Evolutionary conservation across 768 basidiomycete genomes (phyloP).

Genomic region (Boletus vermiculosoides): DNA sequence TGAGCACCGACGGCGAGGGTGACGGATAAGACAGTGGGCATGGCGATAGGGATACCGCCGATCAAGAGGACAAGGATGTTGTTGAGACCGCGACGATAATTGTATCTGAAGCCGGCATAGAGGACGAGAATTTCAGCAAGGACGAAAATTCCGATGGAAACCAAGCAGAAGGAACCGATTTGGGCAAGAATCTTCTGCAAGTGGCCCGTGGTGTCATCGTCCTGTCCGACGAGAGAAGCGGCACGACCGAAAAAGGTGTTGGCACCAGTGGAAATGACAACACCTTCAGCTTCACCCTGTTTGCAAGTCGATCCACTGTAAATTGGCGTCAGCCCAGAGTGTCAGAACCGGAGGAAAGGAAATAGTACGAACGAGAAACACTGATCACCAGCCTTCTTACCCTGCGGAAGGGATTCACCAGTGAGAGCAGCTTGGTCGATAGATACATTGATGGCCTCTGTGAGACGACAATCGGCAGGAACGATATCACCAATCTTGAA

Average conservation of each 20-base stretch:
- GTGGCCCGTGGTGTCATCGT: slow-evolving; percentile 97
- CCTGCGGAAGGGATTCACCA: slow-evolving; percentile 91
- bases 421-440: slow-evolving; percentile 99
- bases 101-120: slow-evolving; percentile 88
- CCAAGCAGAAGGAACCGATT: slow-evolving; percentile 96
- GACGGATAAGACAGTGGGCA: slow-evolving; percentile 98
- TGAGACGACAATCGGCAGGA: slow-evolving; percentile 95
- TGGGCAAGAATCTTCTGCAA: slow-evolving; percentile 98
- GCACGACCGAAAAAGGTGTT: slow-evolving; percentile 99
- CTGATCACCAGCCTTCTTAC: slow-evolving; percentile 92
- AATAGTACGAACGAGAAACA: slow-evolving; percentile 87
- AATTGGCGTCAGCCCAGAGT: background rate
- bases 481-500: slow-evolving; percentile 99
- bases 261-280: slow-evolving; percentile 96
- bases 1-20: slow-evolving; percentile 98
- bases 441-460: slow-evolving; percentile 94
- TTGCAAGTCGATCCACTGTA: slow-evolving; percentile 93
- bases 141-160: slow-evolving; percentile 95
- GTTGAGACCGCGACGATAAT: slow-evolving; percentile 92
- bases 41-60: slow-evolving; percentile 99
- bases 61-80: slow-evolving; percentile 98
- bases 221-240: slow-evolving; percentile 94
- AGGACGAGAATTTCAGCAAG: slow-evolving; percentile 91
- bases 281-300: slow-evolving; percentile 98
- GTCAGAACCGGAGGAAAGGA: background rate